Evolutionary conservation across 2,329 filamentous ascomycete species (phyloP).

Genomic region (Scytalidium lignicola): DNA sequence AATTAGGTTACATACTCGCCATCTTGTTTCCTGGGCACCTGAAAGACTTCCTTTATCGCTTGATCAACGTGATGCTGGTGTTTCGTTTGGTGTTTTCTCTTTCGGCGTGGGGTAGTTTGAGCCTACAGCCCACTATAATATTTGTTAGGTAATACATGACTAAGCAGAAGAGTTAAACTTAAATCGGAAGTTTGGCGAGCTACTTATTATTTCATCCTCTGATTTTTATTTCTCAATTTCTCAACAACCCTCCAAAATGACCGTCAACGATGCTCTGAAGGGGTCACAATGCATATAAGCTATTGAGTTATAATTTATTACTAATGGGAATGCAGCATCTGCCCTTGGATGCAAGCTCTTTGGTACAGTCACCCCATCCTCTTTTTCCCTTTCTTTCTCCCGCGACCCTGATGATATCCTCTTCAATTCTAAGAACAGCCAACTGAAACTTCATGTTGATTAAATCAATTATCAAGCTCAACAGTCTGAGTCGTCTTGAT

Average conservation of each 20-base stretch:
- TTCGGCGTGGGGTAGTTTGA: neutral
- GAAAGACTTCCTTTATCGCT: neutral
- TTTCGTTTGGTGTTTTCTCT: neutral
- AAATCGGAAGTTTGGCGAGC: neutral
- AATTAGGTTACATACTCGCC: slow-evolving; percentile 22
- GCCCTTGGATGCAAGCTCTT: neutral
- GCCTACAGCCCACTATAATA: neutral
- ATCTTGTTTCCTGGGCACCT: slow-evolving; percentile 17
- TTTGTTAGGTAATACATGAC: neutral
- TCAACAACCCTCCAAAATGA: neutral
- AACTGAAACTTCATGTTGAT: slow-evolving; percentile 59
- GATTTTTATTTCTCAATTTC: neutral
- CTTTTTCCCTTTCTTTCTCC: slow-evolving; percentile 8
- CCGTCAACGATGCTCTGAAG: neutral
- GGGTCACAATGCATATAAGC: neutral
- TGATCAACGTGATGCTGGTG: neutral
- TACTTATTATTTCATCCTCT: neutral
- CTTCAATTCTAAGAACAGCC: slow-evolving; percentile 59
- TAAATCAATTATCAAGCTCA: slow-evolving; percentile 55
- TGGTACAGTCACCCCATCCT: slow-evolving; percentile 3
- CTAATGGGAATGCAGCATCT: neutral
- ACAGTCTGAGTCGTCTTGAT: slow-evolving; percentile 47
- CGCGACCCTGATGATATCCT: slow-evolving; percentile 45
- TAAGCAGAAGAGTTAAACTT: neutral
- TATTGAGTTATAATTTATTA: neutral